Evolutionary conservation across 2,329 filamentous ascomycete genomes (phyloP).

Genomic region (Trichophyton equinum): DNA sequence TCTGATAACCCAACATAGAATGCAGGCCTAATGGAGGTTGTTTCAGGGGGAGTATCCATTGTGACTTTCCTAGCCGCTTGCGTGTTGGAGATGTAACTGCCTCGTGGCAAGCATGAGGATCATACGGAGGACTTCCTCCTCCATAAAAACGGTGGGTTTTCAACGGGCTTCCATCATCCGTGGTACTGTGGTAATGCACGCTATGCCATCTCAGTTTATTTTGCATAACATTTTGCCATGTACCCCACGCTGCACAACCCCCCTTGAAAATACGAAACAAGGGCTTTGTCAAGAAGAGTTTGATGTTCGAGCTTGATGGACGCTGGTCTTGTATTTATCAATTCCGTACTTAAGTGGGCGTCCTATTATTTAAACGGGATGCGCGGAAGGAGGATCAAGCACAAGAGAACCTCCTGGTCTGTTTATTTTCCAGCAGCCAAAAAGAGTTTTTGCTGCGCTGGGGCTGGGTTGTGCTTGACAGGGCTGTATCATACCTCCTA

Average conservation of each 20-base stretch:
- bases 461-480: not conserved
- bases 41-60: not conserved
- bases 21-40: not conserved
- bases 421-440: not conserved
- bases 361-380: too few species aligned
- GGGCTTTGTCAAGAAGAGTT: not conserved
- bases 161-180: not conserved
- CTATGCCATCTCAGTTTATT: not conserved
- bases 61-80: not conserved
- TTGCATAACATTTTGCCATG: not conserved
- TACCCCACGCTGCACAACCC: not conserved
- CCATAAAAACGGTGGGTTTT: not conserved
- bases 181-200: not conserved
- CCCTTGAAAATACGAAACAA: not conserved
- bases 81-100: not conserved
- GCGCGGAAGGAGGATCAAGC: not conserved
- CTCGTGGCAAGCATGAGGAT: conserved; percentile 1
- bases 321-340: not conserved
- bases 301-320: not conserved
- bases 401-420: not conserved
- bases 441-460: not conserved
- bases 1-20: not conserved
- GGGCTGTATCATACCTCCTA: not conserved
- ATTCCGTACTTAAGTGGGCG: not conserved
- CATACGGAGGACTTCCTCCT: not conserved